Conservation (phyloP, 106 monocot species). For the Platanthera zijinensis region DNA sequence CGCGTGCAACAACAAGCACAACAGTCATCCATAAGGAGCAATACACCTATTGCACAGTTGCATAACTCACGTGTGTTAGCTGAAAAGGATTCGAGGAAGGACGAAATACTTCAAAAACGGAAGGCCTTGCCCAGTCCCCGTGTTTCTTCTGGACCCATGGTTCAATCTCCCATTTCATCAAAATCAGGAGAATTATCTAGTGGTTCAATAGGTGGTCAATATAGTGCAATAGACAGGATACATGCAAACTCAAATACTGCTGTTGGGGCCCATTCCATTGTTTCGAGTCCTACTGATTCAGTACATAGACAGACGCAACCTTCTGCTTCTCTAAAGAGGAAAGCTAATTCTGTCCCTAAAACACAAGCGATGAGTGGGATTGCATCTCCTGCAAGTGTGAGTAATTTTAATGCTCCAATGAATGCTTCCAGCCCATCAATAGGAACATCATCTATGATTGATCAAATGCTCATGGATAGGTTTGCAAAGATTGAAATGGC, state of each 20-base stretch:
- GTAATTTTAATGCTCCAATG: constrained; percentile 50
- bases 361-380: constrained; percentile 63
- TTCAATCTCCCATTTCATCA: constrained; percentile 83
- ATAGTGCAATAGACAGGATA: constrained; percentile 50
- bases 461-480: constrained; percentile 60
- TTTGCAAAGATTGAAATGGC: constrained; percentile 58
- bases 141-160: constrained; percentile 64
- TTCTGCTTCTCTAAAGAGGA: constrained; percentile 36
- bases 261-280: constrained; percentile 39
- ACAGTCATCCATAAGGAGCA: constrained; percentile 34
- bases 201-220: constrained; percentile 63
- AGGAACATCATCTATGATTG: constrained; percentile 41
- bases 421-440: constrained; percentile 69
- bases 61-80: constrained; percentile 18
- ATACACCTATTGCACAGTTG: constrained; percentile 44
- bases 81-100: constrained; percentile 58
- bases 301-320: constrained; percentile 45
- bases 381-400: constrained; percentile 90
- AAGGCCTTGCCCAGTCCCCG: constrained; percentile 62
- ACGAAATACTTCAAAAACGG: constrained; percentile 47
- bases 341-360: constrained; percentile 61
- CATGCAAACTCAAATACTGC: constrained; percentile 44
- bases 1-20: constrained; percentile 34
- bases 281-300: constrained; percentile 67
- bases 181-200: constrained; percentile 81